Conservation (phyloP, 768 basidiomycete species). For the Filobasidium wieringae region DNA sequence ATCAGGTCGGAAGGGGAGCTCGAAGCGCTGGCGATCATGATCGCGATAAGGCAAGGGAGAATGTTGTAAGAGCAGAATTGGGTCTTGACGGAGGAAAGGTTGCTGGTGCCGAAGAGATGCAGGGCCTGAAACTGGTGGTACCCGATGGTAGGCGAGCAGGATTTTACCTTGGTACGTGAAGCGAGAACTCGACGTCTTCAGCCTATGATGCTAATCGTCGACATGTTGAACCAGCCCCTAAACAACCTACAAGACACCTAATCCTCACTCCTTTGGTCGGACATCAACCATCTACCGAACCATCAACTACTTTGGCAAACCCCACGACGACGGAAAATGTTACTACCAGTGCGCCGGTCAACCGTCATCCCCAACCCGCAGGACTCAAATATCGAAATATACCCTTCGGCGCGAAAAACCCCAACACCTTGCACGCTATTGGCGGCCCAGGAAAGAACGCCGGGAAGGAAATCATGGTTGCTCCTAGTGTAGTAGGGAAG, state of each 20-base stretch:
- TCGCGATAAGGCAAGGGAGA: conserved; percentile 17
- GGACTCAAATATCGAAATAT: conserved; percentile 35
- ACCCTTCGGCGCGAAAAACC: conserved; percentile 20
- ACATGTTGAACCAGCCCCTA: conserved; percentile 20
- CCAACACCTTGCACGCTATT: not conserved
- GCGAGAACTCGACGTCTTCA: not conserved
- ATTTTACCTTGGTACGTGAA: conserved; percentile 22
- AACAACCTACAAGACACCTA: conserved; percentile 25
- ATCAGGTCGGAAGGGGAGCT: conserved; percentile 7
- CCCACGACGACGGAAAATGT: conserved; percentile 7
- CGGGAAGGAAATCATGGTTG: not conserved
- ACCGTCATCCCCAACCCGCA: conserved; percentile 28
- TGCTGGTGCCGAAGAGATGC: conserved; percentile 34
- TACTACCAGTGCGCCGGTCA: conserved; percentile 6
- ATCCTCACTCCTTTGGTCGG: conserved; percentile 13
- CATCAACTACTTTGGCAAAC: not conserved
- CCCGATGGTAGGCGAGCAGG: conserved; percentile 23
- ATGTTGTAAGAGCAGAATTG: conserved; percentile 15
- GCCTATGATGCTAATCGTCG: not conserved
- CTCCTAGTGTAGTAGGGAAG: not conserved
- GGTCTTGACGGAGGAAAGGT: conserved; percentile 5
- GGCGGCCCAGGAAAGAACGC: not conserved
- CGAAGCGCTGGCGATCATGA: conserved; percentile 1
- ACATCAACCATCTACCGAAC: not conserved
- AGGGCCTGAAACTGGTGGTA: conserved; percentile 28